Base-by-base conservation (phyloP, 495 filamentous ascomycete genomes). In the Penicillium longicatenatum region DNA sequence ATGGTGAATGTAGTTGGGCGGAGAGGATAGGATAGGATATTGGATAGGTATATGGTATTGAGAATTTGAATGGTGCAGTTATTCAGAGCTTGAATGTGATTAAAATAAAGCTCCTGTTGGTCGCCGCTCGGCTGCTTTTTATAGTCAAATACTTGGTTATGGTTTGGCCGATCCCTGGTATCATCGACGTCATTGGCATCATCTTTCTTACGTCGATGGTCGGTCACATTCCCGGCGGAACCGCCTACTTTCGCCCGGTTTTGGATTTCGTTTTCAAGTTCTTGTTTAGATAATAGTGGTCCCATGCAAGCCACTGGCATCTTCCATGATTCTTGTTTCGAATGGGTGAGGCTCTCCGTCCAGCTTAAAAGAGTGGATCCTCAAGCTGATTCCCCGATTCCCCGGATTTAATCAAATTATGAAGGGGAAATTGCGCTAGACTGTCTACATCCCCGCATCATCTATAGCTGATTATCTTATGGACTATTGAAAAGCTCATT, bases 191-290 rank as follows among this genome's bases (percentile, higher is more conserved):
- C 61, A 65, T 65, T 45, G 45, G 51, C 55, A 57, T 61, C 52
- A 52, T 54, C 58, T 48, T 54, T 60, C 60, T 71, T 69, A 70
- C 67, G 67, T 72, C 69, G 69, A 63, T 58, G 44, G 24, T 46
- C 62, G 52, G 61, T 70, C 67, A 72, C 57, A 44, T 6, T 19
- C 46, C 48, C 21, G 26, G 19, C 46, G 24, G 22, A 49, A 49
- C 29, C 21, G 29, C 26, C 7, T 8, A 14, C 19, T 35, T 16
- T 29, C 9, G 17, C 33, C 49, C 21, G 31, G 49, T 51, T 35
- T 51, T 35, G 49, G n/a, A 21, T 6, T n/a, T n/a, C 1, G 9
- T 3, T 42, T 52, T 22, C 7, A 41, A 24, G 20, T 21, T 52
- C 33, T 8, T 24, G 17, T 39, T 39, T 39, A 29, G 4, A 48